Conservation (phyloP, 176 grass and related monocot species). For the Metroxylon sagu region DNA sequence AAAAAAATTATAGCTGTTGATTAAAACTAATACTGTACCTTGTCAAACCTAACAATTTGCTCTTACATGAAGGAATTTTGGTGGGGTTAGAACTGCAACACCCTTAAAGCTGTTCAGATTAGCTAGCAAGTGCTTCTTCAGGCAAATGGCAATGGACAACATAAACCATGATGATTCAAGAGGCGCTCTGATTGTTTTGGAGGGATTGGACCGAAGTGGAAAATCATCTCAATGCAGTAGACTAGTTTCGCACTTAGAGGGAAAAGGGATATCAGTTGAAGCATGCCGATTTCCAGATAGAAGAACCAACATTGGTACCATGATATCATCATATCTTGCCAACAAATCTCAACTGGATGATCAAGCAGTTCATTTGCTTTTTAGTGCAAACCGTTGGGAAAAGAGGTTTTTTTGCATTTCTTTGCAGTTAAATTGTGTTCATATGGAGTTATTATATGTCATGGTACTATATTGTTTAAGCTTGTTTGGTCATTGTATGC, state of each 20-base stretch:
- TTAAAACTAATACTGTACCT: too few species aligned
- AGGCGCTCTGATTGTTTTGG: conserved; percentile 1
- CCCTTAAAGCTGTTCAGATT: too few species aligned
- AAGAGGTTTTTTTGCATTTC: neutral
- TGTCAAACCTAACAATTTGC: too few species aligned
- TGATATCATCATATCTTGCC: conserved; percentile 5
- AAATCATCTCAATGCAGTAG: conserved; percentile 1
- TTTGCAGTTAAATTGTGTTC: too few species aligned
- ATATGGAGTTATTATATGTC: too few species aligned
- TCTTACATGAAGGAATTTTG: too few species aligned
- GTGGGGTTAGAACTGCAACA: too few species aligned
- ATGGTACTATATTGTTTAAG: too few species aligned
- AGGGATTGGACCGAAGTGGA: conserved; percentile 12
- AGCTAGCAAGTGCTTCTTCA: too few species aligned
- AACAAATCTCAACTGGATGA: conserved; percentile 2
- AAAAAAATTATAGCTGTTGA: too few species aligned
- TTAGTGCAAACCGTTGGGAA: conserved; percentile 12
- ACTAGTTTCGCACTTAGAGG: neutral
- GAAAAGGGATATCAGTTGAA: neutral
- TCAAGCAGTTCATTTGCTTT: conserved; percentile 9
- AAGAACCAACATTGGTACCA: neutral
- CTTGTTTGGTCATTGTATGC: too few species aligned
- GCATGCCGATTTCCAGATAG: conserved; percentile 7
- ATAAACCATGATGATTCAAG: neutral
- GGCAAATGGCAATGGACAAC: neutral